Percentiles rank a stretch among this genome's conserved stretches.
Conservation (phyloP, 2,329 filamentous ascomycete species). For the Penicillium sp. region DNA sequence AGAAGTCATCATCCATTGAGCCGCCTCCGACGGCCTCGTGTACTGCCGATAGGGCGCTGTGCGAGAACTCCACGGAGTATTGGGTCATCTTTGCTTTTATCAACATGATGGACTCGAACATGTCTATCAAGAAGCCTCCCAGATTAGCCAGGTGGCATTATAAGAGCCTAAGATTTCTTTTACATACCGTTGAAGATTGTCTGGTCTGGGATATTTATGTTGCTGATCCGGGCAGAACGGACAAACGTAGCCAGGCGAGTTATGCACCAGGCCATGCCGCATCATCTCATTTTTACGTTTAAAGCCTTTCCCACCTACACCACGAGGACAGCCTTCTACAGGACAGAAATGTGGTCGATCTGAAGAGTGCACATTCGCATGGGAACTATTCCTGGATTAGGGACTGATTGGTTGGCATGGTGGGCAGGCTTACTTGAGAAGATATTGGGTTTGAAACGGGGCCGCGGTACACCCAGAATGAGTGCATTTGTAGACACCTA, state of each 20-base stretch:
- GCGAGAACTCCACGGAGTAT: constrained; percentile 78
- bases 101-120: constrained; percentile 85
- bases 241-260: constrained; percentile 92
- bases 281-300: constrained; percentile 72
- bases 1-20: constrained; percentile 17
- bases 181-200: constrained; percentile 86
- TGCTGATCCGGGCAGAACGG: constrained; percentile 93
- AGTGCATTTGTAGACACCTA: constrained; percentile 53
- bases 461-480: constrained; percentile 57
- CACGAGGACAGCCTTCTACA: constrained; percentile 57
- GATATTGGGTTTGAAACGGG: constrained; percentile 65
- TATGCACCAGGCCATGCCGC: constrained; percentile 82
- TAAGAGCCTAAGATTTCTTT: neutral
- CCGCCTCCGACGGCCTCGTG: constrained; percentile 73
- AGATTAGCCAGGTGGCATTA: neutral
- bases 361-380: constrained; percentile 63
- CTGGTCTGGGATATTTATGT: constrained; percentile 90
- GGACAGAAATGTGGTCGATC: constrained; percentile 65
- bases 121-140: constrained; percentile 59
- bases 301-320: constrained; percentile 65
- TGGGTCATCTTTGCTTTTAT: constrained; percentile 86
- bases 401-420: neutral
- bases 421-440: constrained; percentile 55
- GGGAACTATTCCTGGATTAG: constrained; percentile 38
- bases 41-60: constrained; percentile 81